phyloP scores from a whole-genome alignment of 768 basidiomycete genomes.

The Kwoniella europaea region DNA sequence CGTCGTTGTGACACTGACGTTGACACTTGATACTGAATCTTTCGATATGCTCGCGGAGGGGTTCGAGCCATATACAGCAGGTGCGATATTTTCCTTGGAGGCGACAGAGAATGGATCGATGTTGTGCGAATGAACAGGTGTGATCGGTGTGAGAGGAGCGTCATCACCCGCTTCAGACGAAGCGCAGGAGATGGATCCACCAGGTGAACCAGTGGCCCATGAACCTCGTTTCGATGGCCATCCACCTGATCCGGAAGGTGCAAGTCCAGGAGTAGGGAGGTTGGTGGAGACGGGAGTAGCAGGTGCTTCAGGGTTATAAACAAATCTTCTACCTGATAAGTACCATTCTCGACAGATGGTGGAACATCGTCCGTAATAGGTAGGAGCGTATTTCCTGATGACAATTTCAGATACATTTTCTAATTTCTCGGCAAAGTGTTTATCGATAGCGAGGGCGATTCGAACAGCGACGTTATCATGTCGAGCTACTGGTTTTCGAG shows the following conservation, averaged over 20 bases:
- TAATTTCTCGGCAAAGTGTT: slow-evolving; percentile 81
- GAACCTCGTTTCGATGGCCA: slow-evolving; percentile 51
- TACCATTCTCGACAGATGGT: slow-evolving; percentile 93
- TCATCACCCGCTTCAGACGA: slow-evolving; percentile 56
- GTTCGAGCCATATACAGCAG: slow-evolving; percentile 28
- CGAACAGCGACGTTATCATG: slow-evolving; percentile 62
- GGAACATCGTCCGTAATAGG: slow-evolving; percentile 94
- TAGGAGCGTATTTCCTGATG: slow-evolving; percentile 96
- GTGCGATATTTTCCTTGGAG: slow-evolving; percentile 56
- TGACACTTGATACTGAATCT: slow-evolving; percentile 20
- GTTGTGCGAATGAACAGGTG: slow-evolving; percentile 44
- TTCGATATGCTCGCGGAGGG: slow-evolving; percentile 25
- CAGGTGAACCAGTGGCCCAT: slow-evolving; percentile 49
- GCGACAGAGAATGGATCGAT: slow-evolving; percentile 40
- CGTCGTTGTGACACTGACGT: slow-evolving; percentile 5
- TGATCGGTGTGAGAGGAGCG: slow-evolving; percentile 55
- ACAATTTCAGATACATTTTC: slow-evolving; percentile 93
- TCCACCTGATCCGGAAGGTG: slow-evolving; percentile 43
- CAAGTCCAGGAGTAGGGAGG: slow-evolving; percentile 50
- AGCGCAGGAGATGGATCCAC: slow-evolving; percentile 49
- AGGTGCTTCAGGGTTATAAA: slow-evolving; percentile 50
- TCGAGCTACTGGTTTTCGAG: slow-evolving; percentile 59
- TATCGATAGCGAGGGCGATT: slow-evolving; percentile 84
- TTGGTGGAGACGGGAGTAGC: slow-evolving; percentile 46
- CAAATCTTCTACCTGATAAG: slow-evolving; percentile 68